These are phyloP conservation scores for Microbotryomycetes sp. DNA, from an alignment of 1,284 basidiomycete species.

Conservation along the genomic window DNA sequence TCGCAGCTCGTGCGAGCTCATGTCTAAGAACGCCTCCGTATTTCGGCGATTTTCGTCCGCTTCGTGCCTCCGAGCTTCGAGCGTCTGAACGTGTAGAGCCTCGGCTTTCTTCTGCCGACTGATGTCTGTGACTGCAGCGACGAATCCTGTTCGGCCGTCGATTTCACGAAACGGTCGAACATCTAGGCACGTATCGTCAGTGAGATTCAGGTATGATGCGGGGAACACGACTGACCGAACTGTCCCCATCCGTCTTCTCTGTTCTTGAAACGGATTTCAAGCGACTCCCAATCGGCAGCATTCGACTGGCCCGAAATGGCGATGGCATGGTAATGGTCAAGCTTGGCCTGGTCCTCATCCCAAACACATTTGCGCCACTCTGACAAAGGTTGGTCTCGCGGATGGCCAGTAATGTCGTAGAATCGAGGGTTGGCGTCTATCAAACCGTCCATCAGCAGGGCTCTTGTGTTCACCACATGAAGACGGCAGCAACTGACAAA, in stretches of 20 bases:
- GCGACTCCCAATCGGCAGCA: constrained; percentile 1
- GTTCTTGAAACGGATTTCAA: constrained; percentile 22
- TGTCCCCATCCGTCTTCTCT: constrained; percentile 12
- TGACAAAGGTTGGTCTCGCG: constrained; percentile 9
- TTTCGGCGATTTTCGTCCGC: constrained; percentile 30
- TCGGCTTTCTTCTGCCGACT: constrained; percentile 30
- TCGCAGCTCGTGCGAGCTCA: constrained; percentile 13
- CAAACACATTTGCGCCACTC: constrained; percentile 23
- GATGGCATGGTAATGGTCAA: background rate
- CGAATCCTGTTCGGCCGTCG: constrained; percentile 20
- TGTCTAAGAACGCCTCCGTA: constrained; percentile 32
- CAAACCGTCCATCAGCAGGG: constrained; percentile 5
- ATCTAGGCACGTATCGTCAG: background rate
- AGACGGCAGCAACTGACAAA: constrained; percentile 12
- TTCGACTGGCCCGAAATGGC: background rate
- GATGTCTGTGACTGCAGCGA: constrained; percentile 36
- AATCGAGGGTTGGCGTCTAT: constrained; percentile 21
- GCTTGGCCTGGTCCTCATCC: constrained; percentile 10
- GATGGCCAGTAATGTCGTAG: constrained; percentile 20
- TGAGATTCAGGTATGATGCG: background rate
- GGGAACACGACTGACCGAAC: constrained; percentile 4
- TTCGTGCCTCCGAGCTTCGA: constrained; percentile 29
- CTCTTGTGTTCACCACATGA: background rate
- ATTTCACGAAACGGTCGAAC: constrained; percentile 3
- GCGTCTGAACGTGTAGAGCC: constrained; percentile 29